Conservation (phyloP, 2,329 filamentous ascomycete species). For the Monilinia polystroma region DNA sequence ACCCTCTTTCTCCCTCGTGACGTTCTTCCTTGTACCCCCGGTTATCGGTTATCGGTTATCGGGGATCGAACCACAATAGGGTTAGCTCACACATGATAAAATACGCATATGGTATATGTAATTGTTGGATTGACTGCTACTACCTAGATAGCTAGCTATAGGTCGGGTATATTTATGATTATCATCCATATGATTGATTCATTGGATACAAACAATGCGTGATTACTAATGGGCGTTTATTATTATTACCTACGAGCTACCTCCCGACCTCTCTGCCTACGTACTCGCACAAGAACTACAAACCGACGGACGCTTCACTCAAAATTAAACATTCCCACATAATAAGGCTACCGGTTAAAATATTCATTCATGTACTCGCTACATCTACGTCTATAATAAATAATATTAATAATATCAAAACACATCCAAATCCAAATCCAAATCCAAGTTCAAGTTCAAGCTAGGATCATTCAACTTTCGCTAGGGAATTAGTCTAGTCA, state of each 20-base stretch:
- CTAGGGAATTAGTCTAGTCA: not conserved
- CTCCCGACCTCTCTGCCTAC: too few species aligned
- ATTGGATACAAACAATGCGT: too few species aligned
- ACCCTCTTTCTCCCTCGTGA: not conserved
- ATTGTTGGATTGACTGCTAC: too few species aligned
- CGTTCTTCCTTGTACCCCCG: constrained; percentile 1
- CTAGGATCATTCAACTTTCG: not conserved
- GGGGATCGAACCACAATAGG: constrained; percentile 1
- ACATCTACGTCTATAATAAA: not conserved
- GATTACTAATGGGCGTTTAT: not conserved
- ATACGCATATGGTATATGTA: constrained; percentile 5
- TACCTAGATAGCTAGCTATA: too few species aligned
- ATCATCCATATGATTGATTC: not conserved
- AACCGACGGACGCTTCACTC: not conserved
- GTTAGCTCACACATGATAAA: constrained; percentile 17
- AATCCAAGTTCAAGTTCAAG: not conserved
- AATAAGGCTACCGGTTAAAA: not conserved
- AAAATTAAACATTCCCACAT: constrained; percentile 1
- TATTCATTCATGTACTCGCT: not conserved
- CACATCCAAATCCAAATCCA: too few species aligned
- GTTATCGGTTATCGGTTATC: constrained; percentile 5
- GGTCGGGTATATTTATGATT: too few species aligned
- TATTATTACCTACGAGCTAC: not conserved
- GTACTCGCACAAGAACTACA: too few species aligned
- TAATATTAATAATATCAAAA: not conserved